Evolutionary conservation across 441 rosid genomes (phyloP).

Genomic region (Theobroma grandiflorum): DNA sequence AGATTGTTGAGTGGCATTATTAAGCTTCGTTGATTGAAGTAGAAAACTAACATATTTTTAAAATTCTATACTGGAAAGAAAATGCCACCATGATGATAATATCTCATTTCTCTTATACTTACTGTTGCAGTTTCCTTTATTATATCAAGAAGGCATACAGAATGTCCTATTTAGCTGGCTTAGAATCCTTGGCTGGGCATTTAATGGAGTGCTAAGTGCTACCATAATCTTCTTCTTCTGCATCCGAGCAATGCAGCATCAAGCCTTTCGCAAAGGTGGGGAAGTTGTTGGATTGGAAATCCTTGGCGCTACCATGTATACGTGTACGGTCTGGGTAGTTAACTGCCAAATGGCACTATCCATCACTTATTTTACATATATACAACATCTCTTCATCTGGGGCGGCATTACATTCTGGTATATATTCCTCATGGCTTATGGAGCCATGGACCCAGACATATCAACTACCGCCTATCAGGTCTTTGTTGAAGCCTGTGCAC

Average conservation of each 20-base stretch:
- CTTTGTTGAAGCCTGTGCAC: constrained; percentile 85
- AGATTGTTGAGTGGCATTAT: neutral
- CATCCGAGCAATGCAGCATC: constrained; percentile 64
- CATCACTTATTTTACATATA: constrained; percentile 79
- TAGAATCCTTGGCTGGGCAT: constrained; percentile 80
- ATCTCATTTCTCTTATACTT: neutral
- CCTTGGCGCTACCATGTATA: constrained; percentile 88
- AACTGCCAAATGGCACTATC: constrained; percentile 94
- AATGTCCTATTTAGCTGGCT: constrained; percentile 87
- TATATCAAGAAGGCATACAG: constrained; percentile 97
- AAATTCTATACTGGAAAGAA: neutral
- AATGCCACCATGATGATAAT: neutral
- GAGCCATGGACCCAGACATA: constrained; percentile 65
- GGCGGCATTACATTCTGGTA: constrained; percentile 85
- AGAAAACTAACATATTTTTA: neutral
- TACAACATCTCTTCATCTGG: constrained; percentile 94
- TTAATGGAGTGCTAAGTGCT: constrained; percentile 69
- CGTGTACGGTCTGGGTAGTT: constrained; percentile 86
- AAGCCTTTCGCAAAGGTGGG: constrained; percentile 79
- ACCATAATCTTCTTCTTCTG: constrained; percentile 83
- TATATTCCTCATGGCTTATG: constrained; percentile 84
- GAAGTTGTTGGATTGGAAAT: constrained; percentile 77
- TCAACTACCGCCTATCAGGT: constrained; percentile 87
- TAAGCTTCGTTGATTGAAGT: neutral
- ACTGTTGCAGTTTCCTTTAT: constrained; percentile 72